Evolutionary conservation across 768 basidiomycete genomes (phyloP).

Genomic region (Paxillus ammoniavirescens): DNA sequence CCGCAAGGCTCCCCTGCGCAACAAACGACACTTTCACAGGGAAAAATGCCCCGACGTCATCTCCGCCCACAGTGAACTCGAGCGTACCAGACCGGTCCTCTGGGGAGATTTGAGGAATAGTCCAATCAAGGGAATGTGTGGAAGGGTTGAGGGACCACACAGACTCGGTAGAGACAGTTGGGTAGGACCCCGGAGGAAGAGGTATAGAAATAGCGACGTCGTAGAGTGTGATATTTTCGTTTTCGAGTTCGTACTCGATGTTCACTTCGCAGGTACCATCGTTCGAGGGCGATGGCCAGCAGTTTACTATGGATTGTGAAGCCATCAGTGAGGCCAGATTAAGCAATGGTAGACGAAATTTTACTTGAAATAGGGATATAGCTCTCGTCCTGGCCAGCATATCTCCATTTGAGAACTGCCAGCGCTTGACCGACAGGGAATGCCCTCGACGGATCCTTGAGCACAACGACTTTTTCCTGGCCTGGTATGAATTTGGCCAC

Average conservation of each 20-base stretch:
- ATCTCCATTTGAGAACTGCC: conserved; percentile 90
- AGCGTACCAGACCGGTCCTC: conserved; percentile 77
- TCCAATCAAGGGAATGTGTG: conserved; percentile 84
- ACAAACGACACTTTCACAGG: conserved; percentile 84
- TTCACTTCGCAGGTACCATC: conserved; percentile 93
- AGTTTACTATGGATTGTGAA: conserved; percentile 64
- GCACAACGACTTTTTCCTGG: conserved; percentile 63
- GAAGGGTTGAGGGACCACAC: conserved; percentile 82
- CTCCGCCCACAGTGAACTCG: conserved; percentile 86
- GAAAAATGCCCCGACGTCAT: conserved; percentile 86
- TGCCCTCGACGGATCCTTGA: conserved; percentile 78
- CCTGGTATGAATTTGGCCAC: conserved; percentile 82
- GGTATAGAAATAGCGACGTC: conserved; percentile 91
- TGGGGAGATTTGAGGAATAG: conserved; percentile 63
- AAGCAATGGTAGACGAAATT: conserved; percentile 27
- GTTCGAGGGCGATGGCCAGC: conserved; percentile 92
- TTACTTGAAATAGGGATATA: conserved; percentile 88
- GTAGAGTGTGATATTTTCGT: conserved; percentile 72
- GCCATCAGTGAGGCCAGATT: background rate
- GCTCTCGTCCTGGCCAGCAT: conserved; percentile 87
- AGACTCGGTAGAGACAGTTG: conserved; percentile 72
- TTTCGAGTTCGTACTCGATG: conserved; percentile 96
- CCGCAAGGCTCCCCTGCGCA: conserved; percentile 76
- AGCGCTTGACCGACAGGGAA: conserved; percentile 90
- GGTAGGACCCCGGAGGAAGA: conserved; percentile 85